Base-by-base conservation (phyloP, 371 early-diverging fungal genomes). In the Circinella minor region DNA sequence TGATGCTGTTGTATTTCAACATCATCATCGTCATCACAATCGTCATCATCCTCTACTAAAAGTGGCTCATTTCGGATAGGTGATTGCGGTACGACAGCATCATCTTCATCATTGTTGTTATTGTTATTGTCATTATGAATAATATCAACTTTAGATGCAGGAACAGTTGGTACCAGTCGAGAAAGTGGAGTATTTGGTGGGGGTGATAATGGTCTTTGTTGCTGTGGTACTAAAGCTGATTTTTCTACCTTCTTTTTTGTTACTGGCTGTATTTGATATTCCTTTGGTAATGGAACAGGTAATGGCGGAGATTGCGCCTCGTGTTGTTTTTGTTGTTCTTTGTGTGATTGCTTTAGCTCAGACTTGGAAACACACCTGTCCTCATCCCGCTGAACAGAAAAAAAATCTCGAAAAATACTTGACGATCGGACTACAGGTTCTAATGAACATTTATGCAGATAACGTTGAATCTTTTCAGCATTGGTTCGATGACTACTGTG, bases 341-440 rank as follows among this genome's bases (percentile, higher is more conserved):
- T 5, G 4, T 17, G 57, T 34, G 18, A 9, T 57, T 57, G 18
- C 34, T 43, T 43, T 43, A 57, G 57, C n/a, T 34, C 67, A 34
- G 49, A 4, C 57, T 71, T 78, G 36, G 71, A 69, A 39, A 73
- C 36, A 4, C 61, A 47, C 15, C 63, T 65, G 59, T 85, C 85
- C 15, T 81, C 83, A 63, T 85, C 83, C 62, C 85, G 73, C 64
- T 85, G 85, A 60, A 77, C 76, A 34, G 80, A 76, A 46, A 85
- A 72, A 59, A 85, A 85, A 62, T 85, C 85, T n/a, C 83, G 78
- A 34, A 82, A 73, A 27, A 85, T 71, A 27, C 73, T 80, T 9
- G 83, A 82, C 4, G 61, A 43, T 13, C 73, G 72, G 14, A 85
- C 63, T 34, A 70, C 36, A 1, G 79, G 74, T 61, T 85, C 81